phyloP scores from a whole-genome alignment of 352 stramenopile species.

The Phytophthora rubi region DNA sequence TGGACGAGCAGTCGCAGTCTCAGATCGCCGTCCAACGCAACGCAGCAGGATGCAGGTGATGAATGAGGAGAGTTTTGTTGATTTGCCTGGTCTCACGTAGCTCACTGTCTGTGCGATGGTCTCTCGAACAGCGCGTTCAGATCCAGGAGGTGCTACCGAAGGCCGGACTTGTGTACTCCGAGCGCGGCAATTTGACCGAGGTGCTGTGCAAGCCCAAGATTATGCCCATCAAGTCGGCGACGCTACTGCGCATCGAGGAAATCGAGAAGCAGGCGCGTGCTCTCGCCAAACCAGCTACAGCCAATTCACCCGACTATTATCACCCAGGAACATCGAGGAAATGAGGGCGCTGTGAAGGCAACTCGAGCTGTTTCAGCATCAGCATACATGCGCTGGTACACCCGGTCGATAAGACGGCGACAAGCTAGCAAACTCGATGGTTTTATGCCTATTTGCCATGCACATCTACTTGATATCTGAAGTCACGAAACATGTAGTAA shows the following conservation, averaged over 20 bases:
- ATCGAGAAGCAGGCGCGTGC: constrained; percentile 78
- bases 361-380: not conserved
- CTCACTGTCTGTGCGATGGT: not conserved
- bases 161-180: constrained; percentile 89
- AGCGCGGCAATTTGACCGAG: constrained; percentile 84
- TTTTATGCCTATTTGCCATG: not conserved
- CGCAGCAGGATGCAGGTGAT: constrained; percentile 30
- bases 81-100: not conserved
- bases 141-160: constrained; percentile 89
- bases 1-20: constrained; percentile 16
- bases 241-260: constrained; percentile 85
- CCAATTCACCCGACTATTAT: constrained; percentile 30
- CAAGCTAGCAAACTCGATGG: not conserved
- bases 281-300: constrained; percentile 32
- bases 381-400: no score
- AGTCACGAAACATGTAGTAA: no score
- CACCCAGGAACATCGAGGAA: constrained; percentile 25
- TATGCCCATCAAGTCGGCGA: constrained; percentile 89
- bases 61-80: not conserved
- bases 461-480: not conserved
- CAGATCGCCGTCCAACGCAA: constrained; percentile 5
- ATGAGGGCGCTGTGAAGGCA: constrained; percentile 4
- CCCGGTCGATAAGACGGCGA: not conserved
- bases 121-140: constrained; percentile 58
- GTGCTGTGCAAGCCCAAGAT: constrained; percentile 92